Conservation (phyloP, 139 green algal genomes). For the Coelastrella sp. region DNA sequence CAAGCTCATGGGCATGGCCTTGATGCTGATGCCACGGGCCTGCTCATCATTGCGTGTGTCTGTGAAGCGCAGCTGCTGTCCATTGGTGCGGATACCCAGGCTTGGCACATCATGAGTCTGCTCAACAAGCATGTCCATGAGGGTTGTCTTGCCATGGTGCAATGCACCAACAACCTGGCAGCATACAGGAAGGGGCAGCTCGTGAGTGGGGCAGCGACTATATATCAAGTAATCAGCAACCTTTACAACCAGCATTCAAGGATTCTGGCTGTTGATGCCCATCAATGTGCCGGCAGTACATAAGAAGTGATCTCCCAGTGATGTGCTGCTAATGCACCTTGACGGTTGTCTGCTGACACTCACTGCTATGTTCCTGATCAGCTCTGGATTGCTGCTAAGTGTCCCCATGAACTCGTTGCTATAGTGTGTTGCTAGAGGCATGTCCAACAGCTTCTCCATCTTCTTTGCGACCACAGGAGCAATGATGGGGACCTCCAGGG, state of each 20-base stretch:
- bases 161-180: conserved; percentile 92
- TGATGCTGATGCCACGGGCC: conserved; percentile 92
- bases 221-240: too few relatives aligned
- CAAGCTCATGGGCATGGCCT: conserved; percentile 93
- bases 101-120: conserved; percentile 59
- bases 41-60: conserved; percentile 98
- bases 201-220: too few relatives aligned
- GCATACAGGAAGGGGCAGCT: too few relatives aligned
- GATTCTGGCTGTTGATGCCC: too few relatives aligned
- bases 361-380: conserved; percentile 88
- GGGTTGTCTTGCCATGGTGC: conserved; percentile 97
- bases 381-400: conserved; percentile 86
- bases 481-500: conserved; percentile 96
- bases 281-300: too few relatives aligned
- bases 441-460: conserved; percentile 56
- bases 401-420: conserved; percentile 86
- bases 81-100: conserved; percentile 31
- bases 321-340: too few relatives aligned
- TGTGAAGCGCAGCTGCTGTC: conserved; percentile 88
- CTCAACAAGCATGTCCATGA: conserved; percentile 99
- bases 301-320: too few relatives aligned
- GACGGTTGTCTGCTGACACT: not conserved
- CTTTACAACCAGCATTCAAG: too few relatives aligned
- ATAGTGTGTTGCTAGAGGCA: conserved; percentile 72
- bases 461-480: conserved; percentile 77